Evolutionary conservation across 768 basidiomycete species (phyloP).

Genomic region (Rhizopogon roseolus): DNA sequence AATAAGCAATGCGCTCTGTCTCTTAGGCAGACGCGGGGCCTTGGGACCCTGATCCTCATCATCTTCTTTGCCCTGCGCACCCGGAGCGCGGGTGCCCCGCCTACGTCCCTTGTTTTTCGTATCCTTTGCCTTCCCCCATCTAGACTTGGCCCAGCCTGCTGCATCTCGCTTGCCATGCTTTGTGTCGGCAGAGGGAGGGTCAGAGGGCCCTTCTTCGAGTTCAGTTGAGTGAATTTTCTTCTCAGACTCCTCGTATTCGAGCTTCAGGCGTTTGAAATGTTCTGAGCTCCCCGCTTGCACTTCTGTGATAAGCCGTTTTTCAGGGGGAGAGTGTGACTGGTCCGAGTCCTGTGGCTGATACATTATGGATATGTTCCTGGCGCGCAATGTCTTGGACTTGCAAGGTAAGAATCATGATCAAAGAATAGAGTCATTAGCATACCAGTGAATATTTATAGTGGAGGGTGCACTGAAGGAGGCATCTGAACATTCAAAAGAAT

Average conservation of each 20-base stretch:
- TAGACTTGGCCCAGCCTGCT: constrained; percentile 27
- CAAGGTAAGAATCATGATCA: not conserved
- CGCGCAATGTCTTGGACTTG: not conserved
- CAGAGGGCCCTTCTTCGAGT: not conserved
- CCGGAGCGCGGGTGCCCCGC: constrained; percentile 37
- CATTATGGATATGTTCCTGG: not conserved
- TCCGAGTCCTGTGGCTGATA: constrained; percentile 3
- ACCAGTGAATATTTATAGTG: constrained; percentile 2
- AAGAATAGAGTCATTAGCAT: not conserved
- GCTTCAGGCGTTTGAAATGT: constrained; percentile 9
- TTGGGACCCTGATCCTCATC: constrained; percentile 25
- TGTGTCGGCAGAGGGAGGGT: constrained; percentile 1
- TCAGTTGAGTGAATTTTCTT: not conserved
- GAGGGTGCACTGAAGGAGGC: not conserved
- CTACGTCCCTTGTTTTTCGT: constrained; percentile 33
- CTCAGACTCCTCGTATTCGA: constrained; percentile 1
- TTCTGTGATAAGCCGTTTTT: constrained; percentile 7
- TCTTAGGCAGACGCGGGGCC: constrained; percentile 68
- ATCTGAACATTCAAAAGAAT: constrained; percentile 7
- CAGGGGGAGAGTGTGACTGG: not conserved
- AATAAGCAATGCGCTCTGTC: constrained; percentile 77
- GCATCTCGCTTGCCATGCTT: constrained; percentile 16
- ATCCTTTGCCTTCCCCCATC: constrained; percentile 32
- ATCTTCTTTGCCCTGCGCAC: constrained; percentile 18
- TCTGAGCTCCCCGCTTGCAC: constrained; percentile 1